These are phyloP conservation scores for Xylaria sp. DNA, from an alignment of 2,329 filamentous ascomycete genomes.

Conservation along the genomic window DNA sequence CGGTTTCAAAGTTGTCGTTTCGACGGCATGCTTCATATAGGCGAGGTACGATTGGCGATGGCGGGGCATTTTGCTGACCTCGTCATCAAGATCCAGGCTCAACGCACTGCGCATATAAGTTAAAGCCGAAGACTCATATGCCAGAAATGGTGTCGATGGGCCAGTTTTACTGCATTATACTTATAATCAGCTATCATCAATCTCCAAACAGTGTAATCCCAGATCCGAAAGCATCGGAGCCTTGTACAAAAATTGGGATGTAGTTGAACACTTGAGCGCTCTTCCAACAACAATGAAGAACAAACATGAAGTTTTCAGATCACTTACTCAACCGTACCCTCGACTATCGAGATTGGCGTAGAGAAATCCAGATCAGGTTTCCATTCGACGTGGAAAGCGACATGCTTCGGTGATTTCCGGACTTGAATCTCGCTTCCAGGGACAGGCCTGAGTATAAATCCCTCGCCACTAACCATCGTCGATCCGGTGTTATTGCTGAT, in stretches of 20 bases:
- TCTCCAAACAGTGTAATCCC: no score
- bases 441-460: slow-evolving; percentile 23
- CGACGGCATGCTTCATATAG: slow-evolving; percentile 24
- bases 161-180: background rate
- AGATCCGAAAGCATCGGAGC: no score
- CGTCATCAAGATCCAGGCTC: slow-evolving; percentile 1
- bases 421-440: slow-evolving; percentile 3
- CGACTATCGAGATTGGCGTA: slow-evolving; percentile 1
- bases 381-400: slow-evolving; percentile 29
- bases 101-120: slow-evolving; percentile 24
- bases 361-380: slow-evolving; percentile 20
- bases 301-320: background rate
- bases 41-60: slow-evolving; percentile 22
- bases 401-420: slow-evolving; percentile 14
- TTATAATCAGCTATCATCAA: background rate
- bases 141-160: slow-evolving; percentile 20
- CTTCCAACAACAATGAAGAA: background rate
- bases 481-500: slow-evolving; percentile 14
- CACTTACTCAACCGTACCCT: slow-evolving; percentile 12
- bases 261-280: background rate
- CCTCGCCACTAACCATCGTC: slow-evolving; percentile 15
- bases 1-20: slow-evolving; percentile 11
- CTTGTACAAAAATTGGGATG: no score
- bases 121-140: slow-evolving; percentile 23
- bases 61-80: slow-evolving; percentile 15